Evolutionary conservation across 257 asterid species (phyloP), one percentile per base, ranked within the genome.

Genomic region (Phtheirospermum japonicum): DNA sequence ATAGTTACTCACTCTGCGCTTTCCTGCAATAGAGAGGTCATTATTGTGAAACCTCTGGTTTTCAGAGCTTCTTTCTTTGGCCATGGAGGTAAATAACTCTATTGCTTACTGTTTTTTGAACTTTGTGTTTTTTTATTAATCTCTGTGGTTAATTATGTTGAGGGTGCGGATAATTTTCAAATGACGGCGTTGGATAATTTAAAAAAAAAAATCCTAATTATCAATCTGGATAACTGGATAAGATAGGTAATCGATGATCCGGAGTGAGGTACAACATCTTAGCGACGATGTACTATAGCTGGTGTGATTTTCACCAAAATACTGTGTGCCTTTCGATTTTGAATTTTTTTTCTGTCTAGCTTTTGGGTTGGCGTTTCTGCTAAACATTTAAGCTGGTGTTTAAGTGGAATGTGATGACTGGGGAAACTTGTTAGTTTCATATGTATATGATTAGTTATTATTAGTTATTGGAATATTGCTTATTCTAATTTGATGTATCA

Each of bases 61-160:
- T 70, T 74, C 57, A 76, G 83, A 67, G 69, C 75, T 34, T 71
- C 83, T 40, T 80, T 82, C 71, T 75, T 78, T 28, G 93, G 95
- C 23, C 71, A 46, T 65, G 85, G 79, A 79, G 95, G 95, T 87
- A 72, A 37, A 63, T 37, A 55, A n/a, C 26, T 55, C 43, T 58
- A 2, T 5, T 43, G 28, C 59, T 63, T 32, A 31, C 42, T 59
- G n/a, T 9, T 7, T 9, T 46, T 45, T 23, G 17, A 37, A 14
- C 53, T 5, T 48, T 18, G 53, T 48, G 6, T n/a, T 14, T 16
- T 14, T 1, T 13, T 16, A 5, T 5, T 51, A 51, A 37, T 19
- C 43, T 60, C 19, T 51, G 51, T 33, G 14, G 65, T 52, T 62
- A 34, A 14, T 33, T 66, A 42, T 32, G 67, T 33, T 6, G 19